Evolutionary conservation across 306 rosid genomes (phyloP).

Genomic region (Quercus aquifolioides): DNA sequence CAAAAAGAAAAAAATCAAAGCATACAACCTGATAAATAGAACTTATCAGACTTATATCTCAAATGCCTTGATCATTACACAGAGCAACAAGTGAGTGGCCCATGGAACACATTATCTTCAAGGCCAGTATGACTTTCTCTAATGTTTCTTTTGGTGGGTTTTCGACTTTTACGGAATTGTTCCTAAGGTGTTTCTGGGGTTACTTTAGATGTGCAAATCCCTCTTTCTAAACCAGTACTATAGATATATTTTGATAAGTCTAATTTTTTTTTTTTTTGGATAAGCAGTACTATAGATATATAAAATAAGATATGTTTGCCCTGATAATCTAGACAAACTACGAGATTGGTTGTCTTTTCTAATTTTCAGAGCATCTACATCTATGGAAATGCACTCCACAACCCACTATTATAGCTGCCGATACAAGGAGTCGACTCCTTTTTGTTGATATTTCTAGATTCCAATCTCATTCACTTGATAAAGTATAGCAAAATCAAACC

Average conservation of each 20-base stretch:
- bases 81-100: background rate
- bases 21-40: too few species aligned
- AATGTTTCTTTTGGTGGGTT: background rate
- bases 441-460: background rate
- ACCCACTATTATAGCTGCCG: too few species aligned
- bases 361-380: slow-evolving; percentile 8
- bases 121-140: slow-evolving; percentile 5
- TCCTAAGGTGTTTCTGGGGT: background rate
- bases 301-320: background rate
- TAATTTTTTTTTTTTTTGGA: too few species aligned
- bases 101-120: background rate
- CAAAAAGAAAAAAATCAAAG: too few species aligned
- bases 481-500: background rate
- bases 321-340: slow-evolving; percentile 5
- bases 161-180: background rate
- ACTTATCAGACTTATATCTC: background rate
- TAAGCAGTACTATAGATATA: background rate
- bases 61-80: slow-evolving; percentile 8
- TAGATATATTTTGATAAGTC: background rate
- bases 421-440: background rate
- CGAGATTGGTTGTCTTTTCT: slow-evolving; percentile 1
- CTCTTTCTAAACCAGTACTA: background rate
- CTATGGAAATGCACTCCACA: background rate
- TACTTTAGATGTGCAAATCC: background rate
- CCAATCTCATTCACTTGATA: slow-evolving; percentile 4